Percentiles rank a stretch among this genome's conserved stretches.
phyloP scores from a whole-genome alignment of 2,329 filamentous ascomycete genomes.

The Neofusicoccum cordaticola region DNA sequence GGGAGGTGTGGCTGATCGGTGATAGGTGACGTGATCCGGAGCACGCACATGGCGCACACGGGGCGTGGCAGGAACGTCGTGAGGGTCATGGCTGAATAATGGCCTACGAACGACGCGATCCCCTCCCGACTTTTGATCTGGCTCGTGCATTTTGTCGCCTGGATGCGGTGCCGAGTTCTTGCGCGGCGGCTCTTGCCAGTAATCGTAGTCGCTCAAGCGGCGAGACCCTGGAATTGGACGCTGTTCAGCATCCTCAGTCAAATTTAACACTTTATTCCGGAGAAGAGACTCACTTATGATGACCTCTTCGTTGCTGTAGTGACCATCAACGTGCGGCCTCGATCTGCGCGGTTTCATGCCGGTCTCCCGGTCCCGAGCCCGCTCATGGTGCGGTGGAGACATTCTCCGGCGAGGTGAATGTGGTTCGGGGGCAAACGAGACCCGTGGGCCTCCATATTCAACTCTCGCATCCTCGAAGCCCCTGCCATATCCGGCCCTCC shows the following conservation, averaged over 20 bases:
- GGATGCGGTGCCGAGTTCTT: background rate
- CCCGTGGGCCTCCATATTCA: background rate
- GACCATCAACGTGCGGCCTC: background rate
- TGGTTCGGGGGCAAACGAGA: constrained; percentile 3
- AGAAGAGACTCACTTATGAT: background rate
- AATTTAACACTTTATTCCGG: background rate
- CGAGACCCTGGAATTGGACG: background rate
- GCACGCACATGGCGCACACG: background rate
- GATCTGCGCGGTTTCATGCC: background rate
- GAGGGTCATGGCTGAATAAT: background rate
- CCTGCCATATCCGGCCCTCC: background rate
- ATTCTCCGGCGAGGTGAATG: background rate
- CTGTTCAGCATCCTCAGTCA: background rate
- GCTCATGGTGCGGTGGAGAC: background rate
- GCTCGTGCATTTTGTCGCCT: background rate
- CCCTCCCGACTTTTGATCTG: background rate
- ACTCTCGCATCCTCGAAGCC: background rate
- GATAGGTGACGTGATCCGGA: constrained; percentile 5
- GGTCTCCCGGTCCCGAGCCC: background rate
- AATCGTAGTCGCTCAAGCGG: constrained; percentile 8
- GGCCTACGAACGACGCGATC: background rate
- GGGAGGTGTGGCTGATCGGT: constrained; percentile 1
- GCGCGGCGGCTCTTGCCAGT: constrained; percentile 7
- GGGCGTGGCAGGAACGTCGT: background rate
- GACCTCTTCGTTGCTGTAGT: background rate